Evolutionary conservation across 345 rosid species (phyloP).

Genomic region (Pistacia atlantica): DNA sequence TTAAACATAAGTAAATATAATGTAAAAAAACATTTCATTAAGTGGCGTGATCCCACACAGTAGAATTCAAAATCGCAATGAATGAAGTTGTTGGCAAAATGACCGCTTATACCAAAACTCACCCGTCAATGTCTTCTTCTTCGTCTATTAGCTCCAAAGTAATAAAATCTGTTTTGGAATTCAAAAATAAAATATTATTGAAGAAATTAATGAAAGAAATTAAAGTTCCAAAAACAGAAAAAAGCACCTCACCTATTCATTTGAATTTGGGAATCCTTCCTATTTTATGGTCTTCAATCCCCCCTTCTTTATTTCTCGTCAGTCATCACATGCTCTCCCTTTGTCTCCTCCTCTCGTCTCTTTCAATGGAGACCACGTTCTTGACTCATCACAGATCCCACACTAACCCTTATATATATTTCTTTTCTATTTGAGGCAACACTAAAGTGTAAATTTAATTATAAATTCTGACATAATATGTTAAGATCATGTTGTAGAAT

Average conservation of each 20-base stretch:
- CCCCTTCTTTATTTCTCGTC: no score
- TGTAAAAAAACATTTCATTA: no score
- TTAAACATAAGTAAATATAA: no score
- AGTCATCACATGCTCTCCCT: slow-evolving; percentile 14
- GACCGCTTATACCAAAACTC: slow-evolving; percentile 14
- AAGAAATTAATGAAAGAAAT: neutral
- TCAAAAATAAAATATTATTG: no score
- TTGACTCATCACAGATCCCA: neutral
- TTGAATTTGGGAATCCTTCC: slow-evolving; percentile 9
- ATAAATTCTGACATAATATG: no score
- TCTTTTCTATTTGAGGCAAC: no score
- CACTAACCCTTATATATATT: neutral
- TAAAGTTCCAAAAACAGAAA: slow-evolving; percentile 2
- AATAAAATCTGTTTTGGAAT: no score
- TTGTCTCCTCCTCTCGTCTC: neutral
- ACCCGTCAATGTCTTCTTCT: neutral
- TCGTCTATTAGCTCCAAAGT: no score
- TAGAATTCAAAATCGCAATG: slow-evolving; percentile 17
- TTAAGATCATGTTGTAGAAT: no score
- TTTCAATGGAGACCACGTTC: slow-evolving; percentile 9
- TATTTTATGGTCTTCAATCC: neutral
- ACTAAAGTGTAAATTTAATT: no score
- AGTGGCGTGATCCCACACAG: neutral
- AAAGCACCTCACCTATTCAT: neutral
- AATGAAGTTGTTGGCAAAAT: slow-evolving; percentile 28